Evolutionary conservation across 1,284 basidiomycete species (phyloP), one percentile per base, ranked within the genome.

Genomic region (Limonomyces culmigenus): DNA sequence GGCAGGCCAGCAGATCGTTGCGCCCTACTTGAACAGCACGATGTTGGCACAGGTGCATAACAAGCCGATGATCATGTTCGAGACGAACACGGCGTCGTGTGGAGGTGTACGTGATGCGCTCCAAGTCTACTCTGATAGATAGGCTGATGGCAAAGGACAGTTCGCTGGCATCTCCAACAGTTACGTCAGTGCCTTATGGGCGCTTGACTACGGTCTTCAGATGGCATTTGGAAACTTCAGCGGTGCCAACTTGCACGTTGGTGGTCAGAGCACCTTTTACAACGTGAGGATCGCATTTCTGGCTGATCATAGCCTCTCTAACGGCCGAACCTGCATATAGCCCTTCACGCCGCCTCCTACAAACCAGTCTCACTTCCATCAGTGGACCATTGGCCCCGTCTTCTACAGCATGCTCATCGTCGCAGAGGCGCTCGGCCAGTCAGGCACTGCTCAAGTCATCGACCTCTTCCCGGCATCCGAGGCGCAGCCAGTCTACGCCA

Each of bases 121-220:
- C n/a, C n/a, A n/a, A n/a, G n/a, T n/a, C n/a, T n/a, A n/a, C n/a
- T n/a, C n/a, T n/a, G n/a, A n/a, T n/a, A n/a, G n/a, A n/a, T n/a
- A n/a, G n/a, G n/a, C n/a, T n/a, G n/a, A n/a, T n/a, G n/a, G n/a
- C n/a, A n/a, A n/a, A n/a, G n/a, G n/a, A n/a, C n/a, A n/a, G n/a
- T 69, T 71, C 45, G 47, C 59, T 10, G 69, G 70, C 3, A 48
- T 73, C 34, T 64, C 62, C 36, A 62, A 70, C 41, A 60, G 58
- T 32, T 69, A 65, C 38, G 61, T 59, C 8, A 71, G 72, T 0
- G 68, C 78, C 2, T 58, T 86, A 16, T 86, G 84, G 84, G 69
- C 58, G 0, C 38, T 75, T 19, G 77, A 80, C 46, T 77, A 74
- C 49, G 63, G 58, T 2, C 54, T 79, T 40, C 62, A 70, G 47